Base-by-base conservation (phyloP, 2,329 filamentous ascomycete genomes). In the Verticillium longisporum region DNA sequence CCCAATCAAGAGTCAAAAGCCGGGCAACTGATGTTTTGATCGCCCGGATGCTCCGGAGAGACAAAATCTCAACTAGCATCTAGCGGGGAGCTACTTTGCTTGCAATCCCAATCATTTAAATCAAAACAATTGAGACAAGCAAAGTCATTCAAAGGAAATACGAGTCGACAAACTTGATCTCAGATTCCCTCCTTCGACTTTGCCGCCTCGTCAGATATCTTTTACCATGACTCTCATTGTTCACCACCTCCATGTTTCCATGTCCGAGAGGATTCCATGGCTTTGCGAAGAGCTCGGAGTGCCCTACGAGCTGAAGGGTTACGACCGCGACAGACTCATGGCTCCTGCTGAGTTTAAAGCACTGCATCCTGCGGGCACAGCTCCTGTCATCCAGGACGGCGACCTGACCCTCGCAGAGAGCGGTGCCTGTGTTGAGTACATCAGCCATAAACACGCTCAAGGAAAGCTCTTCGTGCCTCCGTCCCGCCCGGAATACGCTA, bases 391-490 rank as follows among this genome's bases (percentile, higher is more conserved):
- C 57, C 77, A 83, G 67, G 83, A 88, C 67, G 77, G 77, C 26
- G 71, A 76, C 37, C 65, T 87, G 60, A 81, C 76, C 0, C 75
- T 89, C 3, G 82, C 83, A 36, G 87, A 90, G 68, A 83, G 80
- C 21, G 78, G 77, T 60, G 87, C 87, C 2, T 83, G 81, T 63
- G 74, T 81, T 55, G 85, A 90, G 61, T 89, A 89, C 73, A 83
- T 90, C 67, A 74, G 81, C 62, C 72, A 78, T 66, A 80, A 79
- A 55, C 76, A 88, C 65, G 83, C 75, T 34, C 66, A 70, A 6
- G 83, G 84, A 6, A 72, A 71, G 13, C 73, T 89, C 0, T 73
- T 78, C 10, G 65, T 86, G 0, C 45, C 45, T 4, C 10, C 45
- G 18, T 13, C 45, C 11, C 72, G 83, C 58, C 70, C 77, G 15